Conservation (phyloP, 169 alveolate genomes). For the Plasmodium sp. region DNA sequence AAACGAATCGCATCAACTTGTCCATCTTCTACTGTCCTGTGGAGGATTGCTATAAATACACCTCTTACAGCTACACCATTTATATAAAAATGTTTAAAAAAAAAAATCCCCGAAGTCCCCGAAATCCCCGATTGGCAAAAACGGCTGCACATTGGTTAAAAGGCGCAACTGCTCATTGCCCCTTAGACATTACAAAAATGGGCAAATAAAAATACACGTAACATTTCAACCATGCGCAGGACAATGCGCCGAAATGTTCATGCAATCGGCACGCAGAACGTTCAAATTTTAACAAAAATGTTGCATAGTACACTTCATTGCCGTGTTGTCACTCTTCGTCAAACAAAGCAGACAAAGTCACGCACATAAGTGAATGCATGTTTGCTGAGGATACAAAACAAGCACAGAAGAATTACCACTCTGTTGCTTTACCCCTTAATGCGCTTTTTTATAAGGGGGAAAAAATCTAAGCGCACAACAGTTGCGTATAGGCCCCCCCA, state of each 20-base stretch:
- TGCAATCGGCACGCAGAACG: not conserved
- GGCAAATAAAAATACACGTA: not conserved
- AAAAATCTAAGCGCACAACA: not conserved
- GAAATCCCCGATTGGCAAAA: not conserved
- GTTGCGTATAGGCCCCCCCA: not conserved
- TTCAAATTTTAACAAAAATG: not conserved
- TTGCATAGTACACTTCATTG: not conserved
- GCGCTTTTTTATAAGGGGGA: not conserved
- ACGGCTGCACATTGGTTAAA: not conserved
- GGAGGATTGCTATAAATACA: not conserved
- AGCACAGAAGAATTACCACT: not conserved
- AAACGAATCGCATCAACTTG: not conserved
- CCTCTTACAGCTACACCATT: not conserved
- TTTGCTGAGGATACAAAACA: not conserved
- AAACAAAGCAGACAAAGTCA: not conserved
- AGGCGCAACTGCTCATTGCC: not conserved
- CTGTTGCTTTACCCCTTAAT: not conserved
- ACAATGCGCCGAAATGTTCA: not conserved
- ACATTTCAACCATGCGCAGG: not conserved
- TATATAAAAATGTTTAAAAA: not conserved
- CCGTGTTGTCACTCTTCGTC: not conserved
- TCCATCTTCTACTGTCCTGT: not conserved
- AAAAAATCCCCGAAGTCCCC: not conserved
- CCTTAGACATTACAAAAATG: not conserved
- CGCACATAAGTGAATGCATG: not conserved